Evolutionary conservation across 371 early-diverging fungal genomes (phyloP), one percentile per base, ranked within the genome.

Genomic region (Amoeboaphelidium protococcarum): DNA sequence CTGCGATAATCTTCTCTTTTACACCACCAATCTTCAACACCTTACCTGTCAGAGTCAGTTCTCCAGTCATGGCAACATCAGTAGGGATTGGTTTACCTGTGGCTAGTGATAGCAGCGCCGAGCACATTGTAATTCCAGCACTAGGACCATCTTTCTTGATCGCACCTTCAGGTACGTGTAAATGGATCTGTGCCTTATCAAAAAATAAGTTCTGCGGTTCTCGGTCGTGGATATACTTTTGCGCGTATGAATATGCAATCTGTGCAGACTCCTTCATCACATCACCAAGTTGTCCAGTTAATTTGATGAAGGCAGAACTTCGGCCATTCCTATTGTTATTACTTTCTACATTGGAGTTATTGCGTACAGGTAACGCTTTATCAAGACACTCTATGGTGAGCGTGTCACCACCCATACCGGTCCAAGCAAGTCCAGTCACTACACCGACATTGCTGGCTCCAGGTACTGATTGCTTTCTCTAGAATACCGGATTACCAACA

Each of bases 181-280:
- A 55, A 61, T 95, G 96, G 12, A 95, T 74, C 25, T 66, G 59
- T 0, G 85, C 83, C 50, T 76, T 72, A 47, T 81, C 76, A 55
- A 92, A 92, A 69, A 91, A 89, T 47, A 65, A 67, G 63, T 86
- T 88, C 40, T 73, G 69, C 3, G 85, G 83, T 63, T 72, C 73
- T 2, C 59, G 59, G 13, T 66, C n/a, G n/a, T 72, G 73, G 56
- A 90, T 48, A 42, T 82, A 57, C 23, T 81, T 69, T 54, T 80
- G 80, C n/a, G 86, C 80, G 62, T 66, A 90, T 0, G 91, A 88
- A 62, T 91, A 89, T 0, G 96, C 89, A 49, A 95, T 85, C 19
- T 73, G 76, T 3, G 83, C 69, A n/a, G 82, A 81, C 59, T 95
- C 96, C 64, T 92, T 89, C 94, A 95, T 95, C 21, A 95, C 94